Conservation (phyloP, 345 rosid species). For the Boechera stricta region DNA sequence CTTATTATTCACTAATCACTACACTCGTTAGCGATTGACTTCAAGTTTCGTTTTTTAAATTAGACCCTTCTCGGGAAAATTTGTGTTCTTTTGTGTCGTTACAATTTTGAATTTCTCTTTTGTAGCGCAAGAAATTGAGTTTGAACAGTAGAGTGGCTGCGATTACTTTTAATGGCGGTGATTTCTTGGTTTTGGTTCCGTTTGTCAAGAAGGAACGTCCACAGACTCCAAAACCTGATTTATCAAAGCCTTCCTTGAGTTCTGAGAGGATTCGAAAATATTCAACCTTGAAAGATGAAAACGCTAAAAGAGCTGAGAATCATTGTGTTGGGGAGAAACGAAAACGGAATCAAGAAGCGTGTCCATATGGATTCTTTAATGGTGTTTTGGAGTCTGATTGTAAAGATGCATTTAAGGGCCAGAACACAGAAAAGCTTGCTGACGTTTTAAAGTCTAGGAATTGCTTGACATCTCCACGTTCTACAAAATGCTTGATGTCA, state of each 20-base stretch:
- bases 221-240: slow-evolving; percentile 47
- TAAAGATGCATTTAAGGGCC: slow-evolving; percentile 53
- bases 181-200: slow-evolving; percentile 73
- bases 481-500: slow-evolving; percentile 59
- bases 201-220: slow-evolving; percentile 64
- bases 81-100: neutral
- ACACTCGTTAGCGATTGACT: neutral
- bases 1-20: slow-evolving; percentile 11
- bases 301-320: slow-evolving; percentile 34
- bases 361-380: slow-evolving; percentile 53
- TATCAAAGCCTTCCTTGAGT: slow-evolving; percentile 51
- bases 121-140: slow-evolving; percentile 70
- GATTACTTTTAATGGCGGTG: slow-evolving; percentile 50
- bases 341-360: slow-evolving; percentile 51
- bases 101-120: slow-evolving; percentile 3
- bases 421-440: slow-evolving; percentile 61
- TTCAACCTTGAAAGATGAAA: slow-evolving; percentile 44
- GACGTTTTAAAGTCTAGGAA: slow-evolving; percentile 65
- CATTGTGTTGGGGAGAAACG: slow-evolving; percentile 49
- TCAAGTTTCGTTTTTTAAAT: slow-evolving; percentile 1
- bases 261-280: slow-evolving; percentile 62
- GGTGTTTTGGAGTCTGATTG: slow-evolving; percentile 53
- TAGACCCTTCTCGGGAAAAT: neutral
- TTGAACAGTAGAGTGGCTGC: slow-evolving; percentile 49
- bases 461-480: slow-evolving; percentile 62